A percentile compares a stretch with the other conserved stretches of the same genome.
Conservation (phyloP, 2,329 filamentous ascomycete genomes). For the Exophiala viscosa region DNA sequence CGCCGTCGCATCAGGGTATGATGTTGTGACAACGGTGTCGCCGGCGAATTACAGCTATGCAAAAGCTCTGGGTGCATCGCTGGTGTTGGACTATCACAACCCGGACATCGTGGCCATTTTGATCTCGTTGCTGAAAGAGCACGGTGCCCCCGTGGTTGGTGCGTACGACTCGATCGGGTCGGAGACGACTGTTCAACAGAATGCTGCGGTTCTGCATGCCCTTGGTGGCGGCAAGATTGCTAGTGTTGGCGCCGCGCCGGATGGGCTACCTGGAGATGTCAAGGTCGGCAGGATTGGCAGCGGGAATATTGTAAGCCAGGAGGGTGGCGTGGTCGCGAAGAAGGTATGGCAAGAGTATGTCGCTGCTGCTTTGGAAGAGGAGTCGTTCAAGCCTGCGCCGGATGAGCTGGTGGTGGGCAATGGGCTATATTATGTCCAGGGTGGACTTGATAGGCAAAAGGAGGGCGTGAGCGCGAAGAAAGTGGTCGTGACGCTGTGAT, state of each 20-base stretch:
- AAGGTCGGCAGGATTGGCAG: constrained; percentile 4
- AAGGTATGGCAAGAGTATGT: constrained; percentile 9
- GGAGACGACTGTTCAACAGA: neutral
- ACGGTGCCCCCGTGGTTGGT: neutral
- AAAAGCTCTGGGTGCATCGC: constrained; percentile 42
- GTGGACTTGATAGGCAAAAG: constrained; percentile 36
- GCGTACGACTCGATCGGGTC: constrained; percentile 13
- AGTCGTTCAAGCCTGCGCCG: constrained; percentile 38
- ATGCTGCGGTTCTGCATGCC: constrained; percentile 4
- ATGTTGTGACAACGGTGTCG: constrained; percentile 40
- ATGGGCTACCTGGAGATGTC: constrained; percentile 2
- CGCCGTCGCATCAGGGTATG: constrained; percentile 38
- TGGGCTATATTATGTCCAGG: constrained; percentile 43
- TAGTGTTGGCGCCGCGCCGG: constrained; percentile 1
- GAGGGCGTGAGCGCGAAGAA: constrained; percentile 44
- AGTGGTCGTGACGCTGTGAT: constrained; percentile 34
- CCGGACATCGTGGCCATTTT: constrained; percentile 18
- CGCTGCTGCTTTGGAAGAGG: constrained; percentile 34
- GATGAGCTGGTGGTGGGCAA: constrained; percentile 39
- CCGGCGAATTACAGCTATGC: constrained; percentile 44
- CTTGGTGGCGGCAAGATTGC: constrained; percentile 5
- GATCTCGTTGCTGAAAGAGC: constrained; percentile 9
- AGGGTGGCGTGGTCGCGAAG: constrained; percentile 4
- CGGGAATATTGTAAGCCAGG: constrained; percentile 7
- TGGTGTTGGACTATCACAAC: constrained; percentile 44